Base-by-base conservation (phyloP, 176 grass and related monocot genomes). In the Oropetium thomaeum region DNA sequence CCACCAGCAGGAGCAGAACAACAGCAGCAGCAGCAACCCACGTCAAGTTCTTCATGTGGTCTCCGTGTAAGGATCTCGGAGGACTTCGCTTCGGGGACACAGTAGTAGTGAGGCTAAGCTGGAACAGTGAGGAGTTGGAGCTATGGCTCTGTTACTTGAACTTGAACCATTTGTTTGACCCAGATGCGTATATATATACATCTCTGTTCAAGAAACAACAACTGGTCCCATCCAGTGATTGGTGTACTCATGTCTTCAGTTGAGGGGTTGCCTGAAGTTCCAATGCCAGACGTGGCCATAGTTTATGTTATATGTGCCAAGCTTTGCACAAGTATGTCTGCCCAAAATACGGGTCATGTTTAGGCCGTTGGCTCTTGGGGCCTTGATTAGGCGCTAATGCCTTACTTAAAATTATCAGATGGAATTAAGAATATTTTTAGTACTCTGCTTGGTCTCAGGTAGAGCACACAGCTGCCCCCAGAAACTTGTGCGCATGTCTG, bases 351-450 rank as follows among this genome's bases (percentile, higher is more conserved):
- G 81, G 86, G 41, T 65, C 69, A 12, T 84, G 86, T 75, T 88
- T 80, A 80, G 69, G 75, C 65, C 75, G 63, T 37, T 63, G 80
- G 44, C 63, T n/a, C n/a, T n/a, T n/a, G n/a, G n/a, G n/a, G n/a
- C 84, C 86, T 79, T 43, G 75, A 84, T 88, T 84, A 88, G 69
- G 86, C 69, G 69, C 37, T 28, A 70, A 80, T 64, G 75, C 63
- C 64, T 62, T 44, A 31, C 57, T 87, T 58, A 59, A 32, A 51
- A 84, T 16, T 55, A 87, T 65, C 58, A 77, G 13, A 69, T 62
- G 34, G 31, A 41, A 84, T 79, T 83, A 74, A 87, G 17, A 88
- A 75, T 39, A 10, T 39, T 75, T 69, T 55, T 75, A 62, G 80
- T 62, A 66, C 25, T 23, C 37, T 65, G 28, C 47, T 37, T 77